Conservation (phyloP, 305 asterid species). For the Fraxinus latifolia region DNA sequence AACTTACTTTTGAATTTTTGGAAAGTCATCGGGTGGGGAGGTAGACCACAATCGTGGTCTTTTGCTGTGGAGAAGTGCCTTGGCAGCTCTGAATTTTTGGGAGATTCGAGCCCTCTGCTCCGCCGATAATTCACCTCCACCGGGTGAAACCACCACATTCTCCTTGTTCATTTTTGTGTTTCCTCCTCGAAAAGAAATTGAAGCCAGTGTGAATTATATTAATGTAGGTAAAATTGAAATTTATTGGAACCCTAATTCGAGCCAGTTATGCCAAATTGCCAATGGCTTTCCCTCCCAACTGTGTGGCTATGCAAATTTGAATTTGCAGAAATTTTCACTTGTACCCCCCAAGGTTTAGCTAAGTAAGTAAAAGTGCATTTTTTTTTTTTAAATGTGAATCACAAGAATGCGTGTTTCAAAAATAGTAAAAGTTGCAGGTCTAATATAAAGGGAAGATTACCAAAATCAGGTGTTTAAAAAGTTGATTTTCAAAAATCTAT, state of each 20-base stretch:
- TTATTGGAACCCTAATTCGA: not conserved
- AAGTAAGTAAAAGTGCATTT: not conserved
- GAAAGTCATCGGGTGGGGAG: constrained; percentile 20
- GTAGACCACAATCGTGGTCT: constrained; percentile 40
- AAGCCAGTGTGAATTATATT: not conserved
- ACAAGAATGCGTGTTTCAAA: too few relatives aligned
- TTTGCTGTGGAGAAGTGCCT: constrained; percentile 78
- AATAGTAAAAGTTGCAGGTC: too few relatives aligned
- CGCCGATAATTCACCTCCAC: constrained; percentile 61
- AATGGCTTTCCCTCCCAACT: not conserved
- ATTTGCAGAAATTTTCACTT: not conserved
- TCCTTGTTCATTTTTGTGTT: constrained; percentile 47
- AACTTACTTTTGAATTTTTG: constrained; percentile 36
- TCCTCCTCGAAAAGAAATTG: not conserved
- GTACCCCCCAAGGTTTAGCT: not conserved
- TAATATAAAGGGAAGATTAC: too few relatives aligned
- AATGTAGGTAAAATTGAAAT: not conserved
- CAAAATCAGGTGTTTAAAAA: too few relatives aligned
- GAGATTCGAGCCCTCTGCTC: constrained; percentile 84
- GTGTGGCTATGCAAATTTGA: not conserved
- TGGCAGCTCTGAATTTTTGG: constrained; percentile 74
- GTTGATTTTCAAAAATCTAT: too few relatives aligned
- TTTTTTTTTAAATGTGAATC: too few relatives aligned
- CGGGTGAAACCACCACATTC: constrained; percentile 34
- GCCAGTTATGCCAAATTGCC: not conserved